Conservation (phyloP, 2,329 filamentous ascomycete genomes). For the Penicillium sp. region DNA sequence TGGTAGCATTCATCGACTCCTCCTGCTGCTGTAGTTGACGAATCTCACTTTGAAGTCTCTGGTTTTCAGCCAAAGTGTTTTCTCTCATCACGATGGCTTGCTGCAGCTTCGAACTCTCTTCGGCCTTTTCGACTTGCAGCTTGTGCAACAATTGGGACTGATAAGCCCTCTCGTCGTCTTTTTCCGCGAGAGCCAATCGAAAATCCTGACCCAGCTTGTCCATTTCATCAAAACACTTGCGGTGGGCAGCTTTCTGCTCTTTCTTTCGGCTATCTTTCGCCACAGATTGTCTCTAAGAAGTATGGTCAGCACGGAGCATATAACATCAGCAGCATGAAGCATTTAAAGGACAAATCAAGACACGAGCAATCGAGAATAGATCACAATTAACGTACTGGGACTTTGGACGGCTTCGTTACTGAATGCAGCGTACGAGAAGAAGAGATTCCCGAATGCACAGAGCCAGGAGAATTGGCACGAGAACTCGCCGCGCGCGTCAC, state of each 20-base stretch:
- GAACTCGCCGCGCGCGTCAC: not conserved
- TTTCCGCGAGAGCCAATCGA: not conserved
- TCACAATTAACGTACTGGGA: not conserved
- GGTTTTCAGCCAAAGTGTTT: not conserved
- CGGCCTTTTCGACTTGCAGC: not conserved
- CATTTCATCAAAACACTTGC: not conserved
- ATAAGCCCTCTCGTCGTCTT: not conserved
- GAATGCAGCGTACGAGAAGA: not conserved
- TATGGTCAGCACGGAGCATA: not conserved
- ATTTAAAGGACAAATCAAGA: not conserved
- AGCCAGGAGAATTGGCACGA: not conserved
- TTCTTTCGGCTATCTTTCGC: not conserved
- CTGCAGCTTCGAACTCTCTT: not conserved
- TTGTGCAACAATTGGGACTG: not conserved
- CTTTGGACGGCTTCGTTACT: not conserved
- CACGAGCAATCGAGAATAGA: not conserved
- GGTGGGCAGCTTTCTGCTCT: not conserved
- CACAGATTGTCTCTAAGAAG: not conserved
- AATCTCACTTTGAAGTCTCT: not conserved
- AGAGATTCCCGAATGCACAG: not conserved
- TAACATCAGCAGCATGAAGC: not conserved
- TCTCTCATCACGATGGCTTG: not conserved
- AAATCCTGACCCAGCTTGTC: not conserved
- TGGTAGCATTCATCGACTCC: not conserved
- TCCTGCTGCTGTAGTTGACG: slow-evolving; percentile 1